Conservation (phyloP, 2,329 filamentous ascomycete species). For the Cladophialophora psammophila region DNA sequence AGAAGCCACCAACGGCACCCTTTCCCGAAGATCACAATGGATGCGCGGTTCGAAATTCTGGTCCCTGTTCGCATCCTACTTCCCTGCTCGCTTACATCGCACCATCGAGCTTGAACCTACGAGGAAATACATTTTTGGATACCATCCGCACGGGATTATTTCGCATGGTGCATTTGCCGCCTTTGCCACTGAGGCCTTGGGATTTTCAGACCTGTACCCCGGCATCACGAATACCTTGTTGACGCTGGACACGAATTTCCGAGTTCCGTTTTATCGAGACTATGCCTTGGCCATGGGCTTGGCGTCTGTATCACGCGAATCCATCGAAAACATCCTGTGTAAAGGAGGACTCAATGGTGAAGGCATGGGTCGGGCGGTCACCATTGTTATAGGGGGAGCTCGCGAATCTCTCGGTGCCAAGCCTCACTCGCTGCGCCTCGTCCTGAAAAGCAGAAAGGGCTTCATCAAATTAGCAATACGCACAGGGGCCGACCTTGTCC, state of each 20-base stretch:
- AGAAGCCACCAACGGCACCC: slow-evolving; percentile 75
- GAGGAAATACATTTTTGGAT: slow-evolving; percentile 94
- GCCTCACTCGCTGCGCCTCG: slow-evolving; percentile 76
- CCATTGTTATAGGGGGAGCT: slow-evolving; percentile 92
- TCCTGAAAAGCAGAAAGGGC: slow-evolving; percentile 84
- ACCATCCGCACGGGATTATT: slow-evolving; percentile 97
- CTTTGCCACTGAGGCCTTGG: slow-evolving; percentile 88
- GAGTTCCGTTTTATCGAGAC: slow-evolving; percentile 90
- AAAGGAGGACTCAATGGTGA: slow-evolving; percentile 78
- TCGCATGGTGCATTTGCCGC: slow-evolving; percentile 93
- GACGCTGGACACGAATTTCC: slow-evolving; percentile 95
- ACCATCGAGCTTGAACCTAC: slow-evolving; percentile 79
- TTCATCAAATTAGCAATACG: slow-evolving; percentile 93
- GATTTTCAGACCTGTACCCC: slow-evolving; percentile 86
- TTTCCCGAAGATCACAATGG: slow-evolving; percentile 76
- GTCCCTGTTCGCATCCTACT: slow-evolving; percentile 91
- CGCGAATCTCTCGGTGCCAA: slow-evolving; percentile 89
- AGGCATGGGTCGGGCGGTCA: slow-evolving; percentile 94
- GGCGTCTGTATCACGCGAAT: slow-evolving; percentile 87
- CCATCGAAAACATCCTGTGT: slow-evolving; percentile 85
- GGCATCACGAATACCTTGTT: slow-evolving; percentile 93
- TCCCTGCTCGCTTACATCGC: slow-evolving; percentile 86
- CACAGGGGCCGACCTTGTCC: slow-evolving; percentile 91
- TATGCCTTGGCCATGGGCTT: slow-evolving; percentile 91
- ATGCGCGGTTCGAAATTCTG: slow-evolving; percentile 78